Percentiles rank a stretch among this genome's conserved stretches.
Evolutionary conservation across 2,329 filamentous ascomycete species (phyloP).

Genomic region (Tolypocladium amazonense): DNA sequence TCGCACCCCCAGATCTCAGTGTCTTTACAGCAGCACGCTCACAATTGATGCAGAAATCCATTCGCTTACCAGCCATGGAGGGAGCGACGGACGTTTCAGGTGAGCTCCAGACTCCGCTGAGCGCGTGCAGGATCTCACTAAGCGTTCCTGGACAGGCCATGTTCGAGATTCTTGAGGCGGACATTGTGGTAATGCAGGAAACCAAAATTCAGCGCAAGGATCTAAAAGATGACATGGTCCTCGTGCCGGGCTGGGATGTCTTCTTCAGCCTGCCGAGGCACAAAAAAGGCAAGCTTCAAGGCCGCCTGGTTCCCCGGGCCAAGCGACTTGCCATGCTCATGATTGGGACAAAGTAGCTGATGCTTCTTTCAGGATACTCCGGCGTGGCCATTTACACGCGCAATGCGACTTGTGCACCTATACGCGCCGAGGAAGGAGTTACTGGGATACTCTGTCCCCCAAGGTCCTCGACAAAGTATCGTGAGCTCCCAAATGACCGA

Average conservation of each 20-base stretch:
- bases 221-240: constrained; percentile 86
- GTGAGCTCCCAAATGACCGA: constrained; percentile 60
- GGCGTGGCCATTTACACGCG: constrained; percentile 92
- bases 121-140: background rate
- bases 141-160: constrained; percentile 49
- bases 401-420: constrained; percentile 74
- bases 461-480: constrained; percentile 58
- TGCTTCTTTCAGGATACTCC: constrained; percentile 62
- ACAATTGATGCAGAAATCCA: constrained; percentile 48
- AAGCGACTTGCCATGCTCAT: background rate
- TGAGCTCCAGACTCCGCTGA: constrained; percentile 18
- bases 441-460: constrained; percentile 70
- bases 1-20: background rate
- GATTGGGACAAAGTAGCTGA: background rate
- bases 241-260: constrained; percentile 91
- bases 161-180: constrained; percentile 87
- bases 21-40: background rate
- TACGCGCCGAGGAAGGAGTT: constrained; percentile 89
- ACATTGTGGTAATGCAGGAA: constrained; percentile 93
- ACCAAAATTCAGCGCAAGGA: constrained; percentile 94
- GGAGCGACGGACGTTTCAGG: constrained; percentile 58
- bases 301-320: background rate
- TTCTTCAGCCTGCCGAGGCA: constrained; percentile 88
- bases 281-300: constrained; percentile 64
- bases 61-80: constrained; percentile 81